A percentile compares a stretch with the other conserved stretches of the same genome.
These are phyloP conservation scores for Ophiostoma tasmaniense DNA, from an alignment of 2,329 filamentous ascomycete genomes.

Conservation along the genomic window DNA sequence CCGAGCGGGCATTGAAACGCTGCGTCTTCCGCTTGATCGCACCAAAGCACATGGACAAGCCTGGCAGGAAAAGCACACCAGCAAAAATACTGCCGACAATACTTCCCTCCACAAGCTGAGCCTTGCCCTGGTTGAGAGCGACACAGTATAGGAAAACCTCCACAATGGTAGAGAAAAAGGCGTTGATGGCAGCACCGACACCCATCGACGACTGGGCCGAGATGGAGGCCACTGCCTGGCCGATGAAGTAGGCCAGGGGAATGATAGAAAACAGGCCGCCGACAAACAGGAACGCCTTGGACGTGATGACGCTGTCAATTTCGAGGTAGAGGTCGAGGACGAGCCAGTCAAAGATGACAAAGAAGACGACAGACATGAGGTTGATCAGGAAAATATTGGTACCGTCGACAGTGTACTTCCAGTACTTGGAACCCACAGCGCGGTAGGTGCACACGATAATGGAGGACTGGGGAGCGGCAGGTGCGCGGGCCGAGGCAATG, in stretches of 20 bases:
- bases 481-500: slow-evolving; percentile 60
- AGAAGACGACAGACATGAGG: slow-evolving; percentile 83
- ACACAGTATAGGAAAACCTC: slow-evolving; percentile 98
- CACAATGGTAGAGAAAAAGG: slow-evolving; percentile 94
- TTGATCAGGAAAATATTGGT: slow-evolving; percentile 99
- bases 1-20: slow-evolving; percentile 92
- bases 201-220: slow-evolving; percentile 99
- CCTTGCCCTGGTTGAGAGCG: slow-evolving; percentile 85
- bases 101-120: slow-evolving; percentile 86
- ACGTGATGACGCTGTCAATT: slow-evolving; percentile 65
- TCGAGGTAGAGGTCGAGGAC: slow-evolving; percentile 63
- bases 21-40: slow-evolving; percentile 97
- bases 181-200: slow-evolving; percentile 90
- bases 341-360: slow-evolving; percentile 89
- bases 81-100: slow-evolving; percentile 98
- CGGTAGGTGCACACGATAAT: slow-evolving; percentile 95
- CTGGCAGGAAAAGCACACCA: slow-evolving; percentile 87
- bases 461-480: slow-evolving; percentile 66
- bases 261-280: slow-evolving; percentile 86
- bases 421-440: slow-evolving; percentile 88
- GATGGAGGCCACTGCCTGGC: slow-evolving; percentile 95
- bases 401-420: slow-evolving; percentile 98
- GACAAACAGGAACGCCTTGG: slow-evolving; percentile 77
- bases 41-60: slow-evolving; percentile 96
- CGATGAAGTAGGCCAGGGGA: slow-evolving; percentile 94